Base-by-base conservation (phyloP, 1,284 basidiomycete genomes). In the Ceratobasidium sp. region DNA sequence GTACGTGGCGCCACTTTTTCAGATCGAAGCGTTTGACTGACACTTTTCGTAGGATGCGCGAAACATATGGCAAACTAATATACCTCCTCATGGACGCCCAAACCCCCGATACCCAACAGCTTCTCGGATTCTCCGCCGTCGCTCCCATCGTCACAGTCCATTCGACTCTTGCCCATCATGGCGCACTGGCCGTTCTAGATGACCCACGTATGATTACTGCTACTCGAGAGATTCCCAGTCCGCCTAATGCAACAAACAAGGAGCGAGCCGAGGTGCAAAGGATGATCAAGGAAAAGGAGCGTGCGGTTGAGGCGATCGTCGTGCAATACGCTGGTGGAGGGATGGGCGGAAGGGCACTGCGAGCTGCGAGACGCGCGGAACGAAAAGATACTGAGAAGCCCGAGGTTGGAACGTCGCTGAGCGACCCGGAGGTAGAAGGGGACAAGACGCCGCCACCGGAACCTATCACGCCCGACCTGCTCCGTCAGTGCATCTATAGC, bases 41-140 rank as follows among this genome's bases (percentile, higher is more conserved):
- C 61, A 92, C 94, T 82, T 93, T 93, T 0, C 93, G 95, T 83
- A 94, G 88, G 83, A 95, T 95, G 94, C 89, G 94, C n/a, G 91
- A 92, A 23, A 95, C 93, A 2, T 95, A 95, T 80, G 94, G 94
- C 23, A 95, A 95, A 82, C 86, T 95, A 73, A 92, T 95, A 49
- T 95, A 95, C 84, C 85, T 95, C 23, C 42, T 82, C 15, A 80
- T 94, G 93, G 94, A 95, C 83, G 94, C 93, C 80, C 94, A 94
- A 87, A 88, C 89, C 20, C 87, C 90, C 0, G 93, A 94, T 82
- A 92, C 95, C 63, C 90, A 91, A 83, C 92, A 95, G 60, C 87
- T 94, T 78, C 87, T 95, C 55, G 89, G 87, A 80, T 95, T 95
- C 85, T 90, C 90, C 0, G 94, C 93, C 81, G 91, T 95, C 3